Conservation (phyloP, 2,329 filamentous ascomycete species). For the Dryadomyces sulphureus region DNA sequence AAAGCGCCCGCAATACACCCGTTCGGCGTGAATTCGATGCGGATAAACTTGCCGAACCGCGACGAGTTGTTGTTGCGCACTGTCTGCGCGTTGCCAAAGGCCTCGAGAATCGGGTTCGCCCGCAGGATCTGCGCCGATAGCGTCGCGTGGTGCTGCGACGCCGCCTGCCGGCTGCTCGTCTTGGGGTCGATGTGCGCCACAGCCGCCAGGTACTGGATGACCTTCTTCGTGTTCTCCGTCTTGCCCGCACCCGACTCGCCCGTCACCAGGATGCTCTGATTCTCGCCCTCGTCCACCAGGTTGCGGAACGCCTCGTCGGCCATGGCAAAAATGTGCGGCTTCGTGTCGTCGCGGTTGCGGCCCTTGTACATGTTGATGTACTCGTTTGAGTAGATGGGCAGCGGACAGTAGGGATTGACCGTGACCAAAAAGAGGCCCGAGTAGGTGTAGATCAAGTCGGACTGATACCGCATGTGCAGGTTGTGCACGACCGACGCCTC, state of each 20-base stretch:
- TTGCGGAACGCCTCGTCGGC: slow-evolving; percentile 94
- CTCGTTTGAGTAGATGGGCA: slow-evolving; percentile 92
- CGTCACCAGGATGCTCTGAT: slow-evolving; percentile 95
- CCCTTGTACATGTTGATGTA: slow-evolving; percentile 98
- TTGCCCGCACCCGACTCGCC: slow-evolving; percentile 97
- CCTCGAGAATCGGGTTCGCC: slow-evolving; percentile 93
- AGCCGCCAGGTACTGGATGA: slow-evolving; percentile 94
- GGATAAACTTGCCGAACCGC: slow-evolving; percentile 95
- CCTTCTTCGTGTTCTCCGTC: slow-evolving; percentile 98
- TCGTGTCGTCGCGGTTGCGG: slow-evolving; percentile 78
- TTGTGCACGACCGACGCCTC: slow-evolving; percentile 98
- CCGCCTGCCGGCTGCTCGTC: not conserved
- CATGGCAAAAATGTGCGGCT: slow-evolving; percentile 95
- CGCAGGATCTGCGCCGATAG: slow-evolving; percentile 92
- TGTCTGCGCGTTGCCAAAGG: slow-evolving; percentile 96
- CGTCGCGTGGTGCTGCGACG: slow-evolving; percentile 48
- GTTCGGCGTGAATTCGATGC: slow-evolving; percentile 79
- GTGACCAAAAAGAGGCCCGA: slow-evolving; percentile 94
- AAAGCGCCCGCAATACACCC: slow-evolving; percentile 91
- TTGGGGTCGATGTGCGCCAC: slow-evolving; percentile 70
- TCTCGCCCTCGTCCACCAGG: slow-evolving; percentile 83
- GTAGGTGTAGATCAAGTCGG: slow-evolving; percentile 96
- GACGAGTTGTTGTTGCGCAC: slow-evolving; percentile 98
- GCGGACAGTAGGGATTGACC: slow-evolving; percentile 86
- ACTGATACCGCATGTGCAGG: slow-evolving; percentile 83